Conservation (phyloP, 176 grass and related monocot species). For the Hyparrhenia diplandra region DNA sequence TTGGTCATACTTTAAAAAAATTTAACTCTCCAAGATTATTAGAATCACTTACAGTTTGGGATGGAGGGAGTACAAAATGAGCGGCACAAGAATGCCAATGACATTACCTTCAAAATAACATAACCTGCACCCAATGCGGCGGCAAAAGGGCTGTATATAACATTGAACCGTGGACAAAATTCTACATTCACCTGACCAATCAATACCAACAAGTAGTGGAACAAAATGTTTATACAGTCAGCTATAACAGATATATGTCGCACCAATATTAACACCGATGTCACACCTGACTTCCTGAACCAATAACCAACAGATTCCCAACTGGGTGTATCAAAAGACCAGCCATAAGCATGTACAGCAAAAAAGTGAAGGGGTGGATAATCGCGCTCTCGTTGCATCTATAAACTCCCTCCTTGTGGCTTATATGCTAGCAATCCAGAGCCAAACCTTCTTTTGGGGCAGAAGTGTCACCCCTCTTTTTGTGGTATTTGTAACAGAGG, state of each 20-base stretch:
- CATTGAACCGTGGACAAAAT: slow-evolving; percentile 19
- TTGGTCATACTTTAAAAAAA: too few species aligned
- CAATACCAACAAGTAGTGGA: slow-evolving; percentile 21
- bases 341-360: slow-evolving; percentile 48
- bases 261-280: slow-evolving; percentile 46
- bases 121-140: background rate
- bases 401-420: slow-evolving; percentile 2
- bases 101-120: background rate
- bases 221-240: slow-evolving; percentile 29
- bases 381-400: too few species aligned
- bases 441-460: slow-evolving; percentile 50
- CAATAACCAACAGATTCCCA: background rate
- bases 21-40: background rate
- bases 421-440: slow-evolving; percentile 46
- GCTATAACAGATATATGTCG: slow-evolving; percentile 32
- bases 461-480: slow-evolving; percentile 39
- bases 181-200: slow-evolving; percentile 25
- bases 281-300: slow-evolving; percentile 24
- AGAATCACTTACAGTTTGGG: too few species aligned
- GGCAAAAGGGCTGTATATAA: background rate
- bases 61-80: background rate
- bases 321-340: background rate
- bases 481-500: too few species aligned
- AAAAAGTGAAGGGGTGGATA: background rate
- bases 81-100: background rate